Evolutionary conservation across 768 basidiomycete species (phyloP), one percentile per base, ranked within the genome.

Genomic region (Naganishia antarctica): DNA sequence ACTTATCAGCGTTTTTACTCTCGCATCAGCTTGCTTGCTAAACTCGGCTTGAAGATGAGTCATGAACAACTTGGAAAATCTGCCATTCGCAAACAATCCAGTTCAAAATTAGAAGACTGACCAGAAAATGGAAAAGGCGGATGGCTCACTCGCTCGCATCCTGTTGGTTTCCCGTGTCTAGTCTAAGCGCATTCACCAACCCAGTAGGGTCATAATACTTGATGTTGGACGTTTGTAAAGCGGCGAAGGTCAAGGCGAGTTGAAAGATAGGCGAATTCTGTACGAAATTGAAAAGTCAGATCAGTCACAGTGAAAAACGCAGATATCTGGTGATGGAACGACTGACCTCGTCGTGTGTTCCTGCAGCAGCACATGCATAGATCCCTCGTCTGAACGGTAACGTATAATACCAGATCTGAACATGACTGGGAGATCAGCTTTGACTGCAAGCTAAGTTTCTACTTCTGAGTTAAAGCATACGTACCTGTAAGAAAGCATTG

Each of bases 41-140:
- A 96, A 96, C 77, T 96, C 90, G 7, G 81, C 81, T 67, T 90
- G 89, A 34, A 97, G 81, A 72, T 91, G 87, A 13, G 86, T 85
- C 84, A 97, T 88, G 78, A 97, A 94, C 18, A 97, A 82, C 71
- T 97, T 97, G 2, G 90, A 91, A 74, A 97, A 94, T 73, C 91
- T 93, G 73, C 34, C 34, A 37, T 15, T 7, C 34, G 15, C 34
- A 37, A 37, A 37, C 34, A 37, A n/a, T n/a, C n/a, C n/a, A n/a
- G n/a, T n/a, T n/a, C n/a, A n/a, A n/a, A n/a, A n/a, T n/a, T n/a
- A n/a, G n/a, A n/a, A n/a, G n/a, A n/a, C n/a, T n/a, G n/a, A n/a
- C n/a, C n/a, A n/a, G n/a, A n/a, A n/a, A n/a, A n/a, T n/a, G 37
- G 37, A 40, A 40, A 40, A 40, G 37, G 37, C 11, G 60, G 50